These are phyloP conservation scores for Osmanthus fragrans DNA, from an alignment of 257 asterid species.

Conservation along the genomic window DNA sequence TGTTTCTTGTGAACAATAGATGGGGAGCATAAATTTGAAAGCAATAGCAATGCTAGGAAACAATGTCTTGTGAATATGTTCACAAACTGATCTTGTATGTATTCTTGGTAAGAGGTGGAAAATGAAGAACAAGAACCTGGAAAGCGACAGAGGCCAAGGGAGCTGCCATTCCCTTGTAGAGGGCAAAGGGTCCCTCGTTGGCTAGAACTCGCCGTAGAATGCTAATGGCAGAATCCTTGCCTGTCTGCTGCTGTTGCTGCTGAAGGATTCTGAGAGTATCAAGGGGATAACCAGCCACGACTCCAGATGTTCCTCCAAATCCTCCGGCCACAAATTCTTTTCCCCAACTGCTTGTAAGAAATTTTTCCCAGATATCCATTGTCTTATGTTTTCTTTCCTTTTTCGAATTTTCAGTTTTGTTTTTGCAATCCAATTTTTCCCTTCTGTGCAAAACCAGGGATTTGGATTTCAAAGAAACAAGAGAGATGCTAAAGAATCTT, in stretches of 20 bases:
- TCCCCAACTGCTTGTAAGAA: slow-evolving; percentile 73
- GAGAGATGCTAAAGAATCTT: background rate
- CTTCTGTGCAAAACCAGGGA: background rate
- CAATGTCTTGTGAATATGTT: no score
- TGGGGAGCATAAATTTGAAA: no score
- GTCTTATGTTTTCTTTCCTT: background rate
- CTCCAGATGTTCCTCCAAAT: slow-evolving; percentile 70
- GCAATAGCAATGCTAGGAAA: no score
- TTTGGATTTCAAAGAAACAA: background rate
- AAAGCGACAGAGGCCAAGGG: slow-evolving; percentile 74
- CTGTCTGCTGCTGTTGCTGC: slow-evolving; percentile 68
- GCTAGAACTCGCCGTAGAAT: slow-evolving; percentile 50
- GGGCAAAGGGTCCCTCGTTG: slow-evolving; percentile 59
- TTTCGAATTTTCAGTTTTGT: background rate
- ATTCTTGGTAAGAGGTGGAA: background rate
- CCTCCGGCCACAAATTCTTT: slow-evolving; percentile 89
- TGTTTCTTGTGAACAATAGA: background rate
- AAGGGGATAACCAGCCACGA: slow-evolving; percentile 75
- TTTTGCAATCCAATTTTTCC: background rate
- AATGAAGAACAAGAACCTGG: slow-evolving; percentile 43
- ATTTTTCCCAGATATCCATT: slow-evolving; percentile 88
- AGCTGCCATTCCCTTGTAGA: slow-evolving; percentile 81
- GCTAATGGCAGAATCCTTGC: slow-evolving; percentile 44
- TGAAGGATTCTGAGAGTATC: slow-evolving; percentile 75
- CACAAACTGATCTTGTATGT: background rate